phyloP scores from a whole-genome alignment of 2,329 filamentous ascomycete genomes.

The Ceratocystis alfenasii region DNA sequence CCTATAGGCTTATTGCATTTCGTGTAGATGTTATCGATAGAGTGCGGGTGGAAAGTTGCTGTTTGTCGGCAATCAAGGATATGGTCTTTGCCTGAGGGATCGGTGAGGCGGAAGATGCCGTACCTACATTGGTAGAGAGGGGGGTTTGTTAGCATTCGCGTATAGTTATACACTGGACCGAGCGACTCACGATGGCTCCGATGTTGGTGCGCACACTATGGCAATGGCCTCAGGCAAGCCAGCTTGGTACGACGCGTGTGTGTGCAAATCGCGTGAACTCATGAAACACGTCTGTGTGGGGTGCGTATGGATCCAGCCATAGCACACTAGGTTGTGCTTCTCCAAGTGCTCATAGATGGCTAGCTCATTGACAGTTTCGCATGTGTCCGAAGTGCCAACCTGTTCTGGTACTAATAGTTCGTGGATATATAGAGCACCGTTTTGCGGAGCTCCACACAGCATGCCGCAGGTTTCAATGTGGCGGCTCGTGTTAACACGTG shows the following conservation, averaged over 20 bases:
- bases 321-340: constrained; percentile 65
- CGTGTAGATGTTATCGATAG: constrained; percentile 60
- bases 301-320: constrained; percentile 98
- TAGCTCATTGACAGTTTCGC: constrained; percentile 80
- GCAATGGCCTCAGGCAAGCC: constrained; percentile 96
- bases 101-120: constrained; percentile 85
- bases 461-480: constrained; percentile 95
- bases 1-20: constrained; percentile 54
- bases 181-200: constrained; percentile 55
- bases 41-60: constrained; percentile 72
- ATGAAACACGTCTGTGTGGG: constrained; percentile 96
- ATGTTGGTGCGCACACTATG: constrained; percentile 85
- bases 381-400: constrained; percentile 79
- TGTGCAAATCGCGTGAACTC: constrained; percentile 87
- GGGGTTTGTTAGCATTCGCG: constrained; percentile 16
- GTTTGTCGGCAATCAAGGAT: constrained; percentile 66
- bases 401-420: constrained; percentile 85
- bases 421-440: constrained; percentile 86
- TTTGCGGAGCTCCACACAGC: constrained; percentile 77
- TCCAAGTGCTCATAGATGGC: constrained; percentile 84
- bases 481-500: constrained; percentile 59
- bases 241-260: constrained; percentile 84
- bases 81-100: constrained; percentile 80
- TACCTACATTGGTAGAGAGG: constrained; percentile 41
- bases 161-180: background rate